phyloP scores from a whole-genome alignment of 2,329 filamentous ascomycete genomes.

The Pochonia chlamydosporia region DNA sequence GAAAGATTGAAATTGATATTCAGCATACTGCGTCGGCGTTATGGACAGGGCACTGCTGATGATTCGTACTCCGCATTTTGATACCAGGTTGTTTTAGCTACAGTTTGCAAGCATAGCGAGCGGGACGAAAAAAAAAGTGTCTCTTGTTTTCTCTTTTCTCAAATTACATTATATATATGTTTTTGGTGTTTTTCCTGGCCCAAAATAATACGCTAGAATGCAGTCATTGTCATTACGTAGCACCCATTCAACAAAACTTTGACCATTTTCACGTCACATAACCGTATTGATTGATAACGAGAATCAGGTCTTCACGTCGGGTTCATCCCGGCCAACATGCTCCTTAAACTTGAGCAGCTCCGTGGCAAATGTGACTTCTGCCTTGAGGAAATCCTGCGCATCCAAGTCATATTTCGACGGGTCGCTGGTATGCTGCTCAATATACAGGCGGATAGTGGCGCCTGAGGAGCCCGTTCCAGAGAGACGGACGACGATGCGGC shows the following conservation, averaged over 20 bases:
- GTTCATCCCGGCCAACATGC: constrained; percentile 85
- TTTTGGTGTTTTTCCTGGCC: neutral
- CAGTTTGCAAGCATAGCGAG: neutral
- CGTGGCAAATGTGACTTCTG: constrained; percentile 80
- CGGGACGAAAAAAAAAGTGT: neutral
- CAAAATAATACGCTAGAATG: constrained; percentile 3
- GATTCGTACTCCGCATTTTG: no score
- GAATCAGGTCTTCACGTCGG: constrained; percentile 83
- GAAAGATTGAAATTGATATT: neutral
- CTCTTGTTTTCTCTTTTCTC: neutral
- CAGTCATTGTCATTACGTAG: neutral
- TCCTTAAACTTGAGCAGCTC: constrained; percentile 89
- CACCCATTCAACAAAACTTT: no score
- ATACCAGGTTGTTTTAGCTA: neutral
- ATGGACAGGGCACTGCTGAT: neutral
- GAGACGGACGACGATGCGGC: constrained; percentile 88
- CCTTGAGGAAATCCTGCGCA: constrained; percentile 89
- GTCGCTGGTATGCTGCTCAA: constrained; percentile 91
- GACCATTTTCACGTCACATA: no score
- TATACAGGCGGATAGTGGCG: constrained; percentile 92
- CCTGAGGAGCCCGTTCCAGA: constrained; percentile 94
- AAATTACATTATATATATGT: neutral
- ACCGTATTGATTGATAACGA: neutral
- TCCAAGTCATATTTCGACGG: constrained; percentile 70
- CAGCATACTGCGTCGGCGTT: neutral